A percentile compares a stretch with the other conserved stretches of the same genome.
These are phyloP conservation scores for Poteriospumella lacustris DNA, from an alignment of 108 stramenopile genomes.

Conservation along the genomic window DNA sequence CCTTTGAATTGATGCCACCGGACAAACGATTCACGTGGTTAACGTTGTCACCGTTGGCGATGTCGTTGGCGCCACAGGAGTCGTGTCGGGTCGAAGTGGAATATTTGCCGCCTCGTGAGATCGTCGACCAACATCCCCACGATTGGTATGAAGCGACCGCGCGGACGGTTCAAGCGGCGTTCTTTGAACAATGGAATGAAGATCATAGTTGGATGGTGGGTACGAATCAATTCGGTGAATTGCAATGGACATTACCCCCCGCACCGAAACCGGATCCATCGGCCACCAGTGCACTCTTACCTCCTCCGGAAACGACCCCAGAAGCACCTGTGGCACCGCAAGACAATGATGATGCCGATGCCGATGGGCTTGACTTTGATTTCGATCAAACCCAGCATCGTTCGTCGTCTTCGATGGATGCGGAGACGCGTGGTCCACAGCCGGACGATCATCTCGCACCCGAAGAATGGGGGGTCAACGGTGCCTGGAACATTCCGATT, in stretches of 20 bases:
- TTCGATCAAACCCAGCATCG: neutral
- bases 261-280: too few species aligned
- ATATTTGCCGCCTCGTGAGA: neutral
- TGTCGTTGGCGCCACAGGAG: neutral
- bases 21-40: neutral
- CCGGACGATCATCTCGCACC: neutral
- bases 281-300: too few species aligned
- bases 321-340: neutral
- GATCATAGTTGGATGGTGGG: slow-evolving; percentile 4
- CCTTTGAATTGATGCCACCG: slow-evolving; percentile 14
- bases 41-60: neutral
- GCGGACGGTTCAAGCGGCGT: neutral
- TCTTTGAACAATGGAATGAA: neutral
- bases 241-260: slow-evolving; percentile 4
- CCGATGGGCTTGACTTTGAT: neutral
- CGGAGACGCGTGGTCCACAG: too few species aligned
- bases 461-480: slow-evolving; percentile 22
- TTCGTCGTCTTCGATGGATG: neutral
- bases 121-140: neutral
- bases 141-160: neutral
- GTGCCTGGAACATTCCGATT: neutral
- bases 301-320: neutral
- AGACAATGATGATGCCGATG: neutral
- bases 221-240: neutral
- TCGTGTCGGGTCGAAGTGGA: neutral